Conservation (phyloP, 2,329 filamentous ascomycete species). For the Beauveria sp. region DNA sequence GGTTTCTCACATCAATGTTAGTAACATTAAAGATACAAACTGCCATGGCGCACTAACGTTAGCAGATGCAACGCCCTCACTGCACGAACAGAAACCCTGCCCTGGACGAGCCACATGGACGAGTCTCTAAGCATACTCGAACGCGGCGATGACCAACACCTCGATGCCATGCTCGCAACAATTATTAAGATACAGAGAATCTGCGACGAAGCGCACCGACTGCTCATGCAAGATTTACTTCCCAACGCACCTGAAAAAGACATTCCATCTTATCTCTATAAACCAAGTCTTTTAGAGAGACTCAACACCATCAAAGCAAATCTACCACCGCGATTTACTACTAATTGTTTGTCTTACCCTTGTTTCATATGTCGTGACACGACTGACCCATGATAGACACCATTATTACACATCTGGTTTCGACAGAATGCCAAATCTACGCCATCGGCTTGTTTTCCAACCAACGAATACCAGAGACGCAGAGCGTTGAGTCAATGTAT, state of each 20-base stretch:
- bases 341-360: constrained; percentile 21
- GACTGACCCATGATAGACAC: constrained; percentile 17
- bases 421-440: constrained; percentile 25
- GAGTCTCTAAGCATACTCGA: constrained; percentile 43
- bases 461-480: constrained; percentile 22
- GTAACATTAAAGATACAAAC: background rate
- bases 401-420: constrained; percentile 23
- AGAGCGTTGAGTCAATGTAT: constrained; percentile 29
- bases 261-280: constrained; percentile 26
- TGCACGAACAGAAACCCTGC: constrained; percentile 41
- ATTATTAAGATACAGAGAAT: constrained; percentile 32
- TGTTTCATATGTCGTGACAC: background rate
- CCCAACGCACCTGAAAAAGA: constrained; percentile 16
- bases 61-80: constrained; percentile 30
- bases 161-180: constrained; percentile 39
- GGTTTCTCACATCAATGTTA: constrained; percentile 31
- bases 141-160: constrained; percentile 35
- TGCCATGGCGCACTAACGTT: constrained; percentile 9
- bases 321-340: constrained; percentile 16
- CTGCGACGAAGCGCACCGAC: constrained; percentile 29
- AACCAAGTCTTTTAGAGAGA: constrained; percentile 22
- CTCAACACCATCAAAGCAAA: constrained; percentile 19
- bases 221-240: constrained; percentile 24
- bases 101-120: constrained; percentile 53
- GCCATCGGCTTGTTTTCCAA: constrained; percentile 26